Evolutionary conservation across 768 basidiomycete species (phyloP).

Genomic region (Auriculariales sp.): DNA sequence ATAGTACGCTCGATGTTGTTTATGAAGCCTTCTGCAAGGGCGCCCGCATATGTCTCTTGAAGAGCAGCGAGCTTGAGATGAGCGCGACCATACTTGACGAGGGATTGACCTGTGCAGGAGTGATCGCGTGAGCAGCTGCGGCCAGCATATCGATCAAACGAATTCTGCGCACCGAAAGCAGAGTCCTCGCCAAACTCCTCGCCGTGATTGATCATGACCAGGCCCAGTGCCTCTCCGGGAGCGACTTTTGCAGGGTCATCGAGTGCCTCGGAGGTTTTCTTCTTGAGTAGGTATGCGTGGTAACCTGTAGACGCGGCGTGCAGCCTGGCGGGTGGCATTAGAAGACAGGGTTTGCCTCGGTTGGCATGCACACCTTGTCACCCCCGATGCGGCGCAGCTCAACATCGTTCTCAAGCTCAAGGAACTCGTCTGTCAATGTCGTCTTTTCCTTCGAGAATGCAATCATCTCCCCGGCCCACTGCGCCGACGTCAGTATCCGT

Average conservation of each 20-base stretch:
- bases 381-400: slow-evolving; percentile 66
- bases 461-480: slow-evolving; percentile 89
- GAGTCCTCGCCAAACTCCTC: slow-evolving; percentile 71
- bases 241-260: slow-evolving; percentile 56
- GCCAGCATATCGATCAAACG: background rate
- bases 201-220: slow-evolving; percentile 78
- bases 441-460: slow-evolving; percentile 65
- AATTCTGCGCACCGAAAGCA: slow-evolving; percentile 36
- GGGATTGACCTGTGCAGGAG: slow-evolving; percentile 38
- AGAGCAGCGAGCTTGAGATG: slow-evolving; percentile 75
- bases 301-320: slow-evolving; percentile 59
- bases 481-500: slow-evolving; percentile 12
- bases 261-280: slow-evolving; percentile 48
- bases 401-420: slow-evolving; percentile 69
- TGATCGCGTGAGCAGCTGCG: background rate
- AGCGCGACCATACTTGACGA: slow-evolving; percentile 65
- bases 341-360: background rate
- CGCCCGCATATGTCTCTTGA: slow-evolving; percentile 67
- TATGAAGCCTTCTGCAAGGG: slow-evolving; percentile 62
- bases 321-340: slow-evolving; percentile 29
- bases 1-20: slow-evolving; percentile 46
- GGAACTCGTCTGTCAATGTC: slow-evolving; percentile 61
- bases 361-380: slow-evolving; percentile 37
- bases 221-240: slow-evolving; percentile 63
- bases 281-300: slow-evolving; percentile 58